phyloP scores from a whole-genome alignment of 1,284 basidiomycete species.

The Rhodofomes roseus region DNA sequence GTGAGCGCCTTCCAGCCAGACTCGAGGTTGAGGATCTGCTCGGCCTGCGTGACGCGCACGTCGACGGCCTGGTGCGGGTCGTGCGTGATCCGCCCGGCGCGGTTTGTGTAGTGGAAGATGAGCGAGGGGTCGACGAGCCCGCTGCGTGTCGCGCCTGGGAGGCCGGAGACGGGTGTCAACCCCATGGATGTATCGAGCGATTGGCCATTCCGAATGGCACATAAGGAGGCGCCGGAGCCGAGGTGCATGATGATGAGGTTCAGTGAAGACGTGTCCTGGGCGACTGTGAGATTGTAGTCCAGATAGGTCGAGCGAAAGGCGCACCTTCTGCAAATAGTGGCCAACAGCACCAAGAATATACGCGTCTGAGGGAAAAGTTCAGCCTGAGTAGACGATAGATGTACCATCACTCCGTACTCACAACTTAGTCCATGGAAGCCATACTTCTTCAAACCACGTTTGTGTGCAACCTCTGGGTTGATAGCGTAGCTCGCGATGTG shows the following conservation, averaged over 20 bases:
- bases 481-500: conserved; percentile 80
- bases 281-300: conserved; percentile 18
- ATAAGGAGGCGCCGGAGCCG: conserved; percentile 82
- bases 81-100: conserved; percentile 53
- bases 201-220: conserved; percentile 66
- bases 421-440: conserved; percentile 85
- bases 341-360: conserved; percentile 65
- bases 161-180: conserved; percentile 71
- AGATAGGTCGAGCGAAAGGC: not conserved
- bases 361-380: conserved; percentile 40
- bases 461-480: conserved; percentile 54
- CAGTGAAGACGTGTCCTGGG: conserved; percentile 33
- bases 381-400: not conserved
- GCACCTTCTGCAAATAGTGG: conserved; percentile 51
- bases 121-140: conserved; percentile 81
- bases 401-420: conserved; percentile 27
- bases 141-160: conserved; percentile 84
- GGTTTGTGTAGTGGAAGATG: conserved; percentile 81
- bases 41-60: conserved; percentile 72
- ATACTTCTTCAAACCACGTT: conserved; percentile 76
- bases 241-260: conserved; percentile 82
- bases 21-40: conserved; percentile 75
- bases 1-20: conserved; percentile 72
- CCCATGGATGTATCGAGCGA: conserved; percentile 85
- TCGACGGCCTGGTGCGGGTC: conserved; percentile 42